Evolutionary conservation across 192 early-diverging fungal species (phyloP), one percentile per base, ranked within the genome.

Genomic region (Globomyces pollinis-pini): DNA sequence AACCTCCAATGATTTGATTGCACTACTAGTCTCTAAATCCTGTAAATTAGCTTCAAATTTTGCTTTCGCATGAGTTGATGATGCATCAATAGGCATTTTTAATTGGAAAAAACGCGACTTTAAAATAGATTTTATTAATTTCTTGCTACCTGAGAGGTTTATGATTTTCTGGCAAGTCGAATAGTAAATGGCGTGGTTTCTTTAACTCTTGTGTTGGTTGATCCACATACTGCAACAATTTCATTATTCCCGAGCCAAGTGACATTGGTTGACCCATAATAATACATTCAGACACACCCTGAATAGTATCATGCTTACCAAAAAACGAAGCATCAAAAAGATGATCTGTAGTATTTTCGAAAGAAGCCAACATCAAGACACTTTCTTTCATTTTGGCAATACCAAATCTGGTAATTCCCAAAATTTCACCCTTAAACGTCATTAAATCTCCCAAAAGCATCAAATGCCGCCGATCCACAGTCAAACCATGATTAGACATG

Each of bases 301-400:
- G 82, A 51, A 97, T 90, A 33, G 80, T 83, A 67, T 99, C 97
- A 39, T 84, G 78, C 69, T 97, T 94, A 42, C 90, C 88, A 73
- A 90, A 96, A 64, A 94, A 87, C 1, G 97, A 83, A 0, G 97
- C 97, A 38, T 99, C 95, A 63, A 99, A 98, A 61, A 99, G 76
- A 63, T 98, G 95, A 63, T 99, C 97, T 0, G 95, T 96, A 0
- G 97, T 99, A 79, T 97, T 98, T 76, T 99, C 97, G 64, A 99
- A 99, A 35, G 94, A 98, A 8, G 95, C 95, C 64, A 98, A 78
- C 94, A 97, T 98, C 62, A 99, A 83, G 12, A 97, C 97, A 67
- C 87, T 90, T 72, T 97, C 94, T 67, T 95, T 96, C 95, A 98
- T 98, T 80, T 98, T 96, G 52, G 94, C 86, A 61, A 99, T 93